phyloP scores from a whole-genome alignment of 2,329 filamentous ascomycete genomes.

The Cordyceps farinosa region DNA sequence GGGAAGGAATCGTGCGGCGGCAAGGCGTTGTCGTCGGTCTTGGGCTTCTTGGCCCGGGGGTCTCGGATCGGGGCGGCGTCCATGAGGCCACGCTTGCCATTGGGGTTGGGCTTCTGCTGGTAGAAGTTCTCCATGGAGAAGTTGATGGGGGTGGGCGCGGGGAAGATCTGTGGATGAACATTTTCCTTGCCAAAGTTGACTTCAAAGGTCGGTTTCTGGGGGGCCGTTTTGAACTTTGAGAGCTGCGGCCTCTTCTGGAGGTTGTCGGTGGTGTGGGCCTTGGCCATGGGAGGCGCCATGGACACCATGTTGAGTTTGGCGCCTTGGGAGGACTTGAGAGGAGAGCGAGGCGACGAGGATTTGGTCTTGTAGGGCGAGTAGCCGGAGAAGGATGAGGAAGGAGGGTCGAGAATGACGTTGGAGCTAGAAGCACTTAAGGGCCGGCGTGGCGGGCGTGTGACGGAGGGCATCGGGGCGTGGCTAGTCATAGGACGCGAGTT shows the following conservation, averaged over 20 bases:
- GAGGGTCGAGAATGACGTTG: constrained; percentile 66
- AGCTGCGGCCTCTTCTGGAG: constrained; percentile 63
- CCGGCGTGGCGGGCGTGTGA: constrained; percentile 45
- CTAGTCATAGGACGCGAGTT: constrained; percentile 48
- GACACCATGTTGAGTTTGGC: constrained; percentile 64
- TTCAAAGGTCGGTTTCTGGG: constrained; percentile 50
- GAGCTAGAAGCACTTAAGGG: constrained; percentile 50
- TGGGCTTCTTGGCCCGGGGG: constrained; percentile 66
- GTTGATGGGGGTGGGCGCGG: constrained; percentile 45
- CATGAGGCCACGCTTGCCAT: constrained; percentile 60
- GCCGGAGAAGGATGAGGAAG: constrained; percentile 47
- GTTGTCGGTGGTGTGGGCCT: constrained; percentile 59
- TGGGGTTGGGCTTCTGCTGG: constrained; percentile 47
- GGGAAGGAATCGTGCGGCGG: constrained; percentile 79
- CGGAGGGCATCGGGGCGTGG: constrained; percentile 54
- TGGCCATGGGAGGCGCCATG: constrained; percentile 61
- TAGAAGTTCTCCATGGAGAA: constrained; percentile 52
- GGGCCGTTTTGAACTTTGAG: constrained; percentile 56
- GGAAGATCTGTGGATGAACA: constrained; percentile 48
- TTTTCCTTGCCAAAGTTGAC: constrained; percentile 54
- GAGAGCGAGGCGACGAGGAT: constrained; percentile 57
- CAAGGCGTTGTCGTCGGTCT: constrained; percentile 54
- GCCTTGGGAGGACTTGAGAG: constrained; percentile 51
- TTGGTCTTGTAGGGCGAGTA: constrained; percentile 68
- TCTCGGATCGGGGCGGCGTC: constrained; percentile 74